A percentile compares a stretch with the other conserved stretches of the same genome.
phyloP scores from a whole-genome alignment of 2,329 filamentous ascomycete genomes.

The Penicillium crustosum region DNA sequence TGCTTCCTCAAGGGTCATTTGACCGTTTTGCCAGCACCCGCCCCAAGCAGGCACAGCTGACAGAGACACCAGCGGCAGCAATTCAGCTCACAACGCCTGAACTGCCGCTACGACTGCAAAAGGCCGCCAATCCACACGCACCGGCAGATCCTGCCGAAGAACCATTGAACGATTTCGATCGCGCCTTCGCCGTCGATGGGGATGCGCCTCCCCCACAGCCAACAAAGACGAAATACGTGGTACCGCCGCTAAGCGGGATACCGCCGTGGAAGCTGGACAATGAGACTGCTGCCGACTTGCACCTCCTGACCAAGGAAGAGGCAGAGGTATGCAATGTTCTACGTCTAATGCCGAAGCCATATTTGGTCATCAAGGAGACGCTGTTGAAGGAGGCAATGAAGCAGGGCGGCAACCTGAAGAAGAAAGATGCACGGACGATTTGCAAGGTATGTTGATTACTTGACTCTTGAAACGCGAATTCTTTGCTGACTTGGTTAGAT shows the following conservation, averaged over 20 bases:
- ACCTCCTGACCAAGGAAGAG: slow-evolving; percentile 82
- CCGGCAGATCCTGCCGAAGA: slow-evolving; percentile 35
- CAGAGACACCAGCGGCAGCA: slow-evolving; percentile 73
- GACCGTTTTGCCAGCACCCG: slow-evolving; percentile 77
- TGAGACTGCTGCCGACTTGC: slow-evolving; percentile 74
- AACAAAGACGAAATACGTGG: slow-evolving; percentile 53
- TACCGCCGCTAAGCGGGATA: slow-evolving; percentile 49
- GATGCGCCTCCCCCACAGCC: slow-evolving; percentile 42
- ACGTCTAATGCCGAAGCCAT: slow-evolving; percentile 88
- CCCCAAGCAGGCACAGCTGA: slow-evolving; percentile 65
- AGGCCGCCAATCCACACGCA: slow-evolving; percentile 34
- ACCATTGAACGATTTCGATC: slow-evolving; percentile 54
- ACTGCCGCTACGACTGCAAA: slow-evolving; percentile 63
- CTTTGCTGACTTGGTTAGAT: slow-evolving; percentile 49
- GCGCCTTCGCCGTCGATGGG: slow-evolving; percentile 53
- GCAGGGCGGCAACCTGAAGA: slow-evolving; percentile 83
- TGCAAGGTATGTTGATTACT: slow-evolving; percentile 53
- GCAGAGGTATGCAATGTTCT: slow-evolving; percentile 80
- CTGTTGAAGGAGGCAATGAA: slow-evolving; percentile 89
- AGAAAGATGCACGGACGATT: slow-evolving; percentile 87
- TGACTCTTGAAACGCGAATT: not conserved
- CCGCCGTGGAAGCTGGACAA: slow-evolving; percentile 64
- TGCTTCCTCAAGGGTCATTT: slow-evolving; percentile 72
- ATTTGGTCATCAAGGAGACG: slow-evolving; percentile 89
- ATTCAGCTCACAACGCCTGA: slow-evolving; percentile 77